These are phyloP conservation scores for Sarocladiaceae sp. DNA, from an alignment of 2,329 filamentous ascomycete species.

Conservation along the genomic window DNA sequence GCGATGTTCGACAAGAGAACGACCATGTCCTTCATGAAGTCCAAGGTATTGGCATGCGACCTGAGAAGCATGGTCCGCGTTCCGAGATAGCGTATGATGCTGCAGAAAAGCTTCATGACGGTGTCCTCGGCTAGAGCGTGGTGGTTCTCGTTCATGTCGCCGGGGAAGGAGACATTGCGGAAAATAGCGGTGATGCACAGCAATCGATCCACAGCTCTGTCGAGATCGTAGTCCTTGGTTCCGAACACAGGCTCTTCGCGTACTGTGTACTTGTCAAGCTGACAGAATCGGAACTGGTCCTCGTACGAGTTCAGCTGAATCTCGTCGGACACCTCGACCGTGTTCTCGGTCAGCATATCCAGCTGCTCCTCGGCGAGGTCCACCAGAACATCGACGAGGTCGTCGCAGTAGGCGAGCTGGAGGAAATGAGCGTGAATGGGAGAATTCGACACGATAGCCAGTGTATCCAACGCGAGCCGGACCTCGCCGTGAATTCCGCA, in stretches of 20 bases:
- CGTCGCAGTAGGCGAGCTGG: constrained; percentile 72
- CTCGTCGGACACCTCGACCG: constrained; percentile 80
- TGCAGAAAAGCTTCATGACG: constrained; percentile 79
- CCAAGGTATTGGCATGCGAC: constrained; percentile 77
- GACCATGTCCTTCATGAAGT: constrained; percentile 96
- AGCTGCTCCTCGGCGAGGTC: constrained; percentile 90
- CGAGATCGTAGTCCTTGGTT: constrained; percentile 72
- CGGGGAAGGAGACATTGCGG: constrained; percentile 84
- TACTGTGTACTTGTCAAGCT: constrained; percentile 66
- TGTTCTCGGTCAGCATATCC: constrained; percentile 78
- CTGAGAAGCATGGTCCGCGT: constrained; percentile 84
- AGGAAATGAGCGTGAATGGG: constrained; percentile 61
- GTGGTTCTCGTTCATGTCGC: constrained; percentile 61
- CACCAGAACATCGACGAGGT: constrained; percentile 80
- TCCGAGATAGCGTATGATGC: constrained; percentile 79
- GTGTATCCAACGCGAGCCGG: constrained; percentile 80
- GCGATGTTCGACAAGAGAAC: constrained; percentile 87
- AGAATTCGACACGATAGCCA: constrained; percentile 64
- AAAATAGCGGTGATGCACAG: constrained; percentile 90
- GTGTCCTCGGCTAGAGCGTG: constrained; percentile 66
- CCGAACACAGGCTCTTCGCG: constrained; percentile 72
- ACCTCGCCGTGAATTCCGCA: constrained; percentile 87
- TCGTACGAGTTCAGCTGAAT: constrained; percentile 83
- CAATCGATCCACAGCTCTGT: constrained; percentile 79
- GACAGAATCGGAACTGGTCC: constrained; percentile 76